phyloP scores from a whole-genome alignment of 2,329 filamentous ascomycete genomes.

The Arachnopeziza araneosa region DNA sequence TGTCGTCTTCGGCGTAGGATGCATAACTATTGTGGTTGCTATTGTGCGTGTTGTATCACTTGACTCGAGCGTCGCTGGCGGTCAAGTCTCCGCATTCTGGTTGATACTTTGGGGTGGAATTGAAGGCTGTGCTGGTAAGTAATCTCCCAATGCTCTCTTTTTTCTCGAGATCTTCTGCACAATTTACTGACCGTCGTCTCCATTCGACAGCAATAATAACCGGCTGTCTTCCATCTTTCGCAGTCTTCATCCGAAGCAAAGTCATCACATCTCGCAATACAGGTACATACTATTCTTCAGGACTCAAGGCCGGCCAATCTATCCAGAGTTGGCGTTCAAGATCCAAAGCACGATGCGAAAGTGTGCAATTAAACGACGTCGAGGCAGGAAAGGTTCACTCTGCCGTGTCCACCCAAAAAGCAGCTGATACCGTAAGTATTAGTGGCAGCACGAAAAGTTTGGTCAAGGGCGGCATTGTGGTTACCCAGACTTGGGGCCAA shows the following conservation, averaged over 20 bases:
- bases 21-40: constrained; percentile 18
- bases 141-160: not conserved
- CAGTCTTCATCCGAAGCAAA: constrained; percentile 13
- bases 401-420: not conserved
- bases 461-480: constrained; percentile 3
- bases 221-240: constrained; percentile 17
- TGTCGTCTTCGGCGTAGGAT: constrained; percentile 14
- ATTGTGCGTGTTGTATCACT: constrained; percentile 16
- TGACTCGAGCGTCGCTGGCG: constrained; percentile 4
- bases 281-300: not conserved
- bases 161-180: not conserved
- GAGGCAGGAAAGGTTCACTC: not conserved
- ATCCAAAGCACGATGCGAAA: constrained; percentile 8
- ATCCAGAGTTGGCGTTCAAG: constrained; percentile 3
- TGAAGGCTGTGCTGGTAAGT: constrained; percentile 13
- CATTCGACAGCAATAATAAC: constrained; percentile 11
- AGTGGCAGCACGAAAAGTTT: constrained; percentile 6
- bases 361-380: constrained; percentile 8
- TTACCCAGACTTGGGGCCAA: constrained; percentile 4
- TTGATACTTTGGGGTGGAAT: constrained; percentile 16
- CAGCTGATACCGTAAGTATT: not conserved
- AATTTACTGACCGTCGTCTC: not conserved
- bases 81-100: constrained; percentile 14
- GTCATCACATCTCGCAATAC: constrained; percentile 4
- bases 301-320: not conserved